Evolutionary conservation across 257 asterid genomes (phyloP), one percentile per base, ranked within the genome.

Genomic region (Ilex asprella): DNA sequence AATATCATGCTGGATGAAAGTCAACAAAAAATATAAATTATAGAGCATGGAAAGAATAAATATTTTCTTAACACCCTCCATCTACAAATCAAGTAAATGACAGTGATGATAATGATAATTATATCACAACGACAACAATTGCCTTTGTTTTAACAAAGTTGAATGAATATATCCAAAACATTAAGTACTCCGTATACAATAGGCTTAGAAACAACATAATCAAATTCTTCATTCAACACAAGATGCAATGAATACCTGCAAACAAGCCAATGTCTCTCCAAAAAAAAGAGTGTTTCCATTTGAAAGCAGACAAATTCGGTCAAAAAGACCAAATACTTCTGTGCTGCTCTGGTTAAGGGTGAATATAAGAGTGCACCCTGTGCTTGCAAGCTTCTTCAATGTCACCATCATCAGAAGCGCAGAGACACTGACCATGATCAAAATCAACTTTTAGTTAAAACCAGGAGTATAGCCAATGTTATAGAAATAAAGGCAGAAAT

Each of bases 361-460:
- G 84, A 93, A 93, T 67, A 93, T 82, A 14, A 93, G 84, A 60
- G 96, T 93, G 82, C 97, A 93, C 31, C 99, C 99, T 2, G 94
- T 87, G 76, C 96, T 87, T 21, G 99, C 96, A 57, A 93, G 97
- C 83, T 89, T 93, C 86, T 87, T 89, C 83, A 93, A 70, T 21
- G 96, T 93, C 39, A 93, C 99, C 99, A 93, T 93, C 99, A 93
- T 89, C 44, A 93, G 81, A 52, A 93, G 95, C 46, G 99, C 91
- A 57, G 99, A 93, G 57, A 93, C 99, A 68, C 99, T 93, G 87
- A 64, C 59, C 56, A 63, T 12, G 58, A n/a, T 31, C 67, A 61
- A 12, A 63, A 51, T 59, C 13, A 46, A 46, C 15, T 10, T 46
- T 46, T 14, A 46, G 52, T 2, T 14, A 11, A 46, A 10, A 46